Evolutionary conservation across 2,329 filamentous ascomycete species (phyloP).

Genomic region (Torrubiellomyces zombiae): DNA sequence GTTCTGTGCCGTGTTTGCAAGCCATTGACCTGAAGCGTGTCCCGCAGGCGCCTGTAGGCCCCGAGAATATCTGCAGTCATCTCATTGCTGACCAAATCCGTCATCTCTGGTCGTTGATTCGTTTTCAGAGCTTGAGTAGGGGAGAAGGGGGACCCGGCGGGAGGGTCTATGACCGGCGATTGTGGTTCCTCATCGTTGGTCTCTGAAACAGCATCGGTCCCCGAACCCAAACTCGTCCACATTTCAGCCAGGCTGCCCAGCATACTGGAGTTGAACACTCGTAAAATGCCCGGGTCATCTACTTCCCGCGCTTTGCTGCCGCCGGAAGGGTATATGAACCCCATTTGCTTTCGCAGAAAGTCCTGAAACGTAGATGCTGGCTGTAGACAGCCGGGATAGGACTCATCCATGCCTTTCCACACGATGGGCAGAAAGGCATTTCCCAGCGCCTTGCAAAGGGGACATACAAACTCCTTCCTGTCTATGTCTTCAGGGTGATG

Average conservation of each 20-base stretch:
- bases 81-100: slow-evolving; percentile 6
- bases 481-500: slow-evolving; percentile 75
- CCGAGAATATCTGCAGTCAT: slow-evolving; percentile 31
- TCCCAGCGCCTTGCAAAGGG: slow-evolving; percentile 87
- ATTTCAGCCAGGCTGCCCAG: slow-evolving; percentile 20
- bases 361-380: slow-evolving; percentile 43
- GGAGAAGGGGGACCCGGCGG: slow-evolving; percentile 26
- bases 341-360: slow-evolving; percentile 48
- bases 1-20: slow-evolving; percentile 24
- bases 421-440: slow-evolving; percentile 90
- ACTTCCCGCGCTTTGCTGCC: slow-evolving; percentile 20
- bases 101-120: slow-evolving; percentile 11
- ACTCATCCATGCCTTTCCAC: slow-evolving; percentile 84
- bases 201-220: slow-evolving; percentile 24
- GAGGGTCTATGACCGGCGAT: slow-evolving; percentile 18
- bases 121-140: too few species aligned
- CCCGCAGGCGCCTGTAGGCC: slow-evolving; percentile 43
- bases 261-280: slow-evolving; percentile 18
- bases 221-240: slow-evolving; percentile 19
- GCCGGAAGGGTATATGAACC: slow-evolving; percentile 23
- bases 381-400: slow-evolving; percentile 57
- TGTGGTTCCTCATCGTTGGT: slow-evolving; percentile 16
- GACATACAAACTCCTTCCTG: slow-evolving; percentile 84
- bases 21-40: slow-evolving; percentile 39
- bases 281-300: slow-evolving; percentile 13